Conservation (phyloP, 495 filamentous ascomycete species). For the Aspergillus sparsus region DNA sequence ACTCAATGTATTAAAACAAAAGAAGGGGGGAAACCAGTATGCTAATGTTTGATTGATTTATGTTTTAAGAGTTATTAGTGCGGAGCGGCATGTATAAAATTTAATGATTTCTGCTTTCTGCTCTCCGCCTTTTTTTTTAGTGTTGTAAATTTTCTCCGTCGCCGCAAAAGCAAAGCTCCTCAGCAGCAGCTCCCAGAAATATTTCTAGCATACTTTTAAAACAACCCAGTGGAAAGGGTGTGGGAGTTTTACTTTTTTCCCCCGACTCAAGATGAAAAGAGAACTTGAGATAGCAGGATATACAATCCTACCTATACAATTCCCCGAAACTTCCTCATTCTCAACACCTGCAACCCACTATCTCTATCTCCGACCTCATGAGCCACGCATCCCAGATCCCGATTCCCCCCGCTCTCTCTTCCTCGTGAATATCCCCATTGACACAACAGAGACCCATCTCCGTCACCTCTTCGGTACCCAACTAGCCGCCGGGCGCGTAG, state of each 20-base stretch:
- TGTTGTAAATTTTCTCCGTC: too few species aligned
- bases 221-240: background rate
- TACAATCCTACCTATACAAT: slow-evolving; percentile 51
- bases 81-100: too few species aligned
- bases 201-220: too few species aligned
- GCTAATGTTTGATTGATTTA: slow-evolving; percentile 4
- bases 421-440: slow-evolving; percentile 82
- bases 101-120: slow-evolving; percentile 10
- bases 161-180: too few species aligned
- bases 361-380: slow-evolving; percentile 81
- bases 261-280: slow-evolving; percentile 39
- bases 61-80: background rate
- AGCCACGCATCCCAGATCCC: slow-evolving; percentile 71
- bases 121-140: background rate
- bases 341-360: slow-evolving; percentile 69
- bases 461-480: slow-evolving; percentile 69
- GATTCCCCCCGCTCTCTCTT: slow-evolving; percentile 78
- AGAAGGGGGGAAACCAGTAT: slow-evolving; percentile 1
- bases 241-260: too few species aligned
- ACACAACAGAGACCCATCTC: slow-evolving; percentile 75
- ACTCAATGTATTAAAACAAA: too few species aligned
- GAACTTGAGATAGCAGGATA: slow-evolving; percentile 51
- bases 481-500: slow-evolving; percentile 72
- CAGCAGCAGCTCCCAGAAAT: too few species aligned
- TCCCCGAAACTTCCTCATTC: slow-evolving; percentile 62